Base-by-base conservation (phyloP, 2,329 filamentous ascomycete genomes). In the Pyricularia pennisetigena region DNA sequence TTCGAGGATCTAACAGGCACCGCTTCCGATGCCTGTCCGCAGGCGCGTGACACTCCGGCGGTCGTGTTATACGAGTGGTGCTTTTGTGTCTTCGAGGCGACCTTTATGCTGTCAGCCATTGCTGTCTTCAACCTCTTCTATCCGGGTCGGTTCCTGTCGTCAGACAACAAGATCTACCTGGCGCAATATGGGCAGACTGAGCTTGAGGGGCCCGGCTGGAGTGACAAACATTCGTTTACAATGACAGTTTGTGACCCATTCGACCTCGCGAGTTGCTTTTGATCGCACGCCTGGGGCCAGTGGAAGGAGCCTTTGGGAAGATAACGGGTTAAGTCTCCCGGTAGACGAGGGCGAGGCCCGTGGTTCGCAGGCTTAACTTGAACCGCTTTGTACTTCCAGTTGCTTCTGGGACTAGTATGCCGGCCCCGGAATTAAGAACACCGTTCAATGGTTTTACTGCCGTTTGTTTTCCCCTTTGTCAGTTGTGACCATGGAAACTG, bases 221-320 rank as follows among this genome's bases (percentile, higher is more conserved):
- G 74, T 67, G 76, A 79, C 72, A 68, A 72, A 32, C 74, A 77
- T 67, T 29, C 68, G 20, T 69, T 70, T 49, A n/a, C 72, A 23
- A 65, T 69, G 23, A 72, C 71, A 4, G 32, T 72, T 26, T 23
- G 71, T 28, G 72, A 74, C 41, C 73, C 73, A 4, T 73, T 74
- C 26, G 71, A 71, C 54, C 35, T 70, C 9, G 29, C 54, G 28
- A 63, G 68, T 0, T 57, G 68, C 10, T 29, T 29, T 67, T 2
- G 29, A 57, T 28, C 14, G 35, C 49, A 67, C 41, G n/a, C 29
- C 57, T 9, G 67, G 59, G 23, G 67, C 62, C n/a, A 20, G 30
- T 3, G 67, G 68, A 10, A 69, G 68, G 63, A 32, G 66, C 64
- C 71, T 71, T 68, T 71, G 72, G 71, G 72, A 72, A 59, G 68